These are phyloP conservation scores for Dillenia suffruticosa DNA, from an alignment of 164 flowering plant genomes.

Conservation along the genomic window DNA sequence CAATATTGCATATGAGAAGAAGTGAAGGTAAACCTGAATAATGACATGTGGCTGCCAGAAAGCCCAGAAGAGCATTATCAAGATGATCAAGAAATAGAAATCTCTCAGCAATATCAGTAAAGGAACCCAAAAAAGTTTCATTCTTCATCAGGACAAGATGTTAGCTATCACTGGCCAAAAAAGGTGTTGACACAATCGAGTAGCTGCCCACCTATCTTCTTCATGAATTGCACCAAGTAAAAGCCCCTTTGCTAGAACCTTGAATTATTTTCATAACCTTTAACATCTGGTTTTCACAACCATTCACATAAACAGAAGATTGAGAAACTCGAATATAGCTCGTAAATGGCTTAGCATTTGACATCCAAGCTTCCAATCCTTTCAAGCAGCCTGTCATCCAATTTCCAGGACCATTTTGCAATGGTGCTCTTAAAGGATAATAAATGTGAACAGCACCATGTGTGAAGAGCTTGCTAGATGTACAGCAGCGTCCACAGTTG, in stretches of 20 bases:
- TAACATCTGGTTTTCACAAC: slow-evolving; percentile 20
- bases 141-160: slow-evolving; percentile 78
- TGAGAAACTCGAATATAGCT: slow-evolving; percentile 44
- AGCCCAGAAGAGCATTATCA: slow-evolving; percentile 63
- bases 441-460: slow-evolving; percentile 87
- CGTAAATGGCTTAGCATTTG: slow-evolving; percentile 62
- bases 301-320: slow-evolving; percentile 17
- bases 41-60: slow-evolving; percentile 46
- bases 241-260: slow-evolving; percentile 55
- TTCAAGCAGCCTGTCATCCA: slow-evolving; percentile 62
- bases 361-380: slow-evolving; percentile 70
- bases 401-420: slow-evolving; percentile 47
- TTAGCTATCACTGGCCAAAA: slow-evolving; percentile 88
- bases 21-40: no score
- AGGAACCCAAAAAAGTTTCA: slow-evolving; percentile 39
- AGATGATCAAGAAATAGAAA: slow-evolving; percentile 76
- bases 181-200: slow-evolving; percentile 71
- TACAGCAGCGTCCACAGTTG: slow-evolving; percentile 90
- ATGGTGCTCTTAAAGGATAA: slow-evolving; percentile 84
- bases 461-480: slow-evolving; percentile 56
- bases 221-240: slow-evolving; percentile 64
- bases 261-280: slow-evolving; percentile 56
- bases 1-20: no score
- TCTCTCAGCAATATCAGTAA: slow-evolving; percentile 36
- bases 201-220: slow-evolving; percentile 90